phyloP scores from a whole-genome alignment of 768 basidiomycete genomes.

The Amanita brunnescens region DNA sequence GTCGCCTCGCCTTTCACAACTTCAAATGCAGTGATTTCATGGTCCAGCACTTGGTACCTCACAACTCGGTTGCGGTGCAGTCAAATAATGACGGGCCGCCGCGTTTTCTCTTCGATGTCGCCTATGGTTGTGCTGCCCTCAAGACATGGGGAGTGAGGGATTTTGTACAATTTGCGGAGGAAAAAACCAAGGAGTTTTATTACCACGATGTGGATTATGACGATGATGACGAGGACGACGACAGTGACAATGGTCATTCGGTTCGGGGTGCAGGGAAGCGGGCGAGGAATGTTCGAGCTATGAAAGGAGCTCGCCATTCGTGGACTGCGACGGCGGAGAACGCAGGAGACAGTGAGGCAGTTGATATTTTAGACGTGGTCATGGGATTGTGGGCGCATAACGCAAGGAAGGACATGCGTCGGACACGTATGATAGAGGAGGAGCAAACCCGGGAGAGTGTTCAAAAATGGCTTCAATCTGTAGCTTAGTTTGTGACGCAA shows the following conservation, averaged over 20 bases:
- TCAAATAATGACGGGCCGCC: slow-evolving; percentile 11
- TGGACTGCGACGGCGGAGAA: neutral
- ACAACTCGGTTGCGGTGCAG: slow-evolving; percentile 13
- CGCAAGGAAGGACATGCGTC: neutral
- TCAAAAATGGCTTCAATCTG: neutral
- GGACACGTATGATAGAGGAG: neutral
- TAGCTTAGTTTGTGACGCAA: too few relatives aligned
- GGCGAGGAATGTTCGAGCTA: neutral
- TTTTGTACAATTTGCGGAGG: slow-evolving; percentile 9
- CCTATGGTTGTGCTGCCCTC: slow-evolving; percentile 14
- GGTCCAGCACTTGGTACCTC: slow-evolving; percentile 6
- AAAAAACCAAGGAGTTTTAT: slow-evolving; percentile 10
- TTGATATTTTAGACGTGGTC: neutral
- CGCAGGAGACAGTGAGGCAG: neutral
- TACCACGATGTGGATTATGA: slow-evolving; percentile 7
- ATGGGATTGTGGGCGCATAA: neutral
- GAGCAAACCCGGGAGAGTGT: neutral
- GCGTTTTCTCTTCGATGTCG: slow-evolving; percentile 12
- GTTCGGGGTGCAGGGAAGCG: neutral
- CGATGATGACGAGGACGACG: slow-evolving; percentile 6
- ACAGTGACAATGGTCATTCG: neutral
- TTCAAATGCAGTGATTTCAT: slow-evolving; percentile 7
- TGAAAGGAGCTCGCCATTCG: neutral
- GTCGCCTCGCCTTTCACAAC: slow-evolving; percentile 6
- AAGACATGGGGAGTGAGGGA: slow-evolving; percentile 13